Percentiles rank a stretch among this genome's conserved stretches.
phyloP scores from a whole-genome alignment of 805 yeast species.

The Candida germanica region DNA sequence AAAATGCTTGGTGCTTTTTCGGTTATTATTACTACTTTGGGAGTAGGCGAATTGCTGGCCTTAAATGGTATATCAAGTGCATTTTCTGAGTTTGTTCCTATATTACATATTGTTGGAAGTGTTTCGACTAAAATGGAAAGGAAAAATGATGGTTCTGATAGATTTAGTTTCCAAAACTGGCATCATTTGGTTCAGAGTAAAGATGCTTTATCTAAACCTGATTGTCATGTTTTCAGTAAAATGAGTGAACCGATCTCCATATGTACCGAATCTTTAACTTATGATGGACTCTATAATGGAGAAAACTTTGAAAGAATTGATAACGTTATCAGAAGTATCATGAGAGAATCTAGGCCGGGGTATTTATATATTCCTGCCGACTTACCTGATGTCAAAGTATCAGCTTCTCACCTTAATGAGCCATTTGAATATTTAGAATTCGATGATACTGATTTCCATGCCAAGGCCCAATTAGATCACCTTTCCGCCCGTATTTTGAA shows the following conservation, averaged over 20 bases:
- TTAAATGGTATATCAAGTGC: slow-evolving; percentile 81
- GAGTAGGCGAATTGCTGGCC: slow-evolving; percentile 88
- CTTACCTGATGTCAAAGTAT: slow-evolving; percentile 43
- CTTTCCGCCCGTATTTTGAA: slow-evolving; percentile 40
- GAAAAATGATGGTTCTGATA: slow-evolving; percentile 4
- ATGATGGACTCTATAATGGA: slow-evolving; percentile 29
- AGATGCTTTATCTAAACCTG: slow-evolving; percentile 50
- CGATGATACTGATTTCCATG: slow-evolving; percentile 5
- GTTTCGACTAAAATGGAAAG: slow-evolving; percentile 22
- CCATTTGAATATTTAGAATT: slow-evolving; percentile 11
- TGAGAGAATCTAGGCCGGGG: slow-evolving; percentile 70
- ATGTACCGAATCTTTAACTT: slow-evolving; percentile 36
- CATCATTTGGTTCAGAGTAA: slow-evolving; percentile 63
- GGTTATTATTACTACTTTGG: slow-evolving; percentile 69
- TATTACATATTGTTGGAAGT: slow-evolving; percentile 78
- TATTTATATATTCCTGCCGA: slow-evolving; percentile 77
- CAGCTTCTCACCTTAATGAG: slow-evolving; percentile 19
- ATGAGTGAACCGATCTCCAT: slow-evolving; percentile 61
- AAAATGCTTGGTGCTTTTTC: slow-evolving; percentile 57
- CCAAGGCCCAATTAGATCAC: slow-evolving; percentile 15
- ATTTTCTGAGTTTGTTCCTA: slow-evolving; percentile 74
- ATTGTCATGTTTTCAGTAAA: slow-evolving; percentile 64
- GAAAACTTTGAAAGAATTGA: slow-evolving; percentile 57
- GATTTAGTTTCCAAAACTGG: slow-evolving; percentile 19
- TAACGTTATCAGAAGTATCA: slow-evolving; percentile 53